Conservation (phyloP, 805 yeast species). For the Schwanniomyces polymorphus region DNA sequence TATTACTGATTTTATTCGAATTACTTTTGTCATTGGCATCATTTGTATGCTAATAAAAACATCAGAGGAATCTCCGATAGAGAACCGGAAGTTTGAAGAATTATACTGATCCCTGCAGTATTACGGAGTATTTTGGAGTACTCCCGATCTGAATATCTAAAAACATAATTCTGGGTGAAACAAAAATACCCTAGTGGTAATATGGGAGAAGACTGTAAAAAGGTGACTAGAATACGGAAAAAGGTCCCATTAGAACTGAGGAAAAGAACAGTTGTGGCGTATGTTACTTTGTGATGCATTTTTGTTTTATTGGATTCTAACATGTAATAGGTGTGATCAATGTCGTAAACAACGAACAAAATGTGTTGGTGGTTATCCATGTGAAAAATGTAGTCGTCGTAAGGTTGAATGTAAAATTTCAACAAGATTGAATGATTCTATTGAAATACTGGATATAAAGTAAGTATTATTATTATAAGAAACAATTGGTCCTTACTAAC, state of each 20-base stretch:
- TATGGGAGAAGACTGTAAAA: neutral
- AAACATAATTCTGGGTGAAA: neutral
- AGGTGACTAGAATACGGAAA: conserved; percentile 6
- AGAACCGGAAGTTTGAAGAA: neutral
- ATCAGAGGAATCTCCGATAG: too few species aligned
- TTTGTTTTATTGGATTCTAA: conserved; percentile 1
- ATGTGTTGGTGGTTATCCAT: conserved; percentile 8
- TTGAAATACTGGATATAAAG: conserved; percentile 1
- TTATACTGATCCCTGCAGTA: neutral
- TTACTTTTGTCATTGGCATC: too few species aligned
- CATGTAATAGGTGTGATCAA: conserved; percentile 9
- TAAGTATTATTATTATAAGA: neutral
- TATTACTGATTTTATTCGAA: too few species aligned
- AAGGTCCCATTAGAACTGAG: conserved; percentile 8
- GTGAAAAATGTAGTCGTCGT: conserved; percentile 1
- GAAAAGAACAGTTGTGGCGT: conserved; percentile 9
- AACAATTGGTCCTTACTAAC: neutral
- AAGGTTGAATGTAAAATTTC: neutral
- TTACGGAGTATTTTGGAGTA: neutral
- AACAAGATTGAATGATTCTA: conserved; percentile 6
- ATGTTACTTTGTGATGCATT: neutral
- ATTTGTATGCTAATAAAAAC: too few species aligned
- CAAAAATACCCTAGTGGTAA: neutral
- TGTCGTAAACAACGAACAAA: conserved; percentile 10
- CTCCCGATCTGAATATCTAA: neutral